Conservation (phyloP, 1,139 yeast species). For the Saccharomyces hybrid region DNA sequence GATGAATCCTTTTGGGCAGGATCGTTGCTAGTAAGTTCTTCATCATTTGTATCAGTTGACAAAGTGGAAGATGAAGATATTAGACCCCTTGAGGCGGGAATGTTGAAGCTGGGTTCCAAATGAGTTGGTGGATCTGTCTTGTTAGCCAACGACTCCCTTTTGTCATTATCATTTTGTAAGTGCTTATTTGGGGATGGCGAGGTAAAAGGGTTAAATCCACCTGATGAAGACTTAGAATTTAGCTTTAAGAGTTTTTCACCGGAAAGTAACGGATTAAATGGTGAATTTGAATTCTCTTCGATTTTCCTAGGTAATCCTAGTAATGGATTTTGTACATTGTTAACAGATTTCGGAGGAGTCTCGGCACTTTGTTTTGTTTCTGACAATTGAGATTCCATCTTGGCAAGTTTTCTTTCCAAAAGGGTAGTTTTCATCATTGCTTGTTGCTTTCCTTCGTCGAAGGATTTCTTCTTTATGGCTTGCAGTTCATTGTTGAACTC, state of each 20-base stretch:
- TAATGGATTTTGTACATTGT: not conserved
- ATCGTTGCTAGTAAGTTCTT: not conserved
- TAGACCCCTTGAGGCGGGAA: not conserved
- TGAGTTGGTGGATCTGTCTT: not conserved
- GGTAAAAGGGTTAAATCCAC: not conserved
- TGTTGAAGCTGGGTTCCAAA: not conserved
- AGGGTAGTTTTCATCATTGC: conserved; percentile 30
- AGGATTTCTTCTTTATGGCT: conserved; percentile 33
- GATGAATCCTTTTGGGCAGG: not conserved
- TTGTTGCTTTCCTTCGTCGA: conserved; percentile 36
- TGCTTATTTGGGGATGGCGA: not conserved
- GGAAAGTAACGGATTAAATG: not conserved
- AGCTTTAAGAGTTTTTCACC: not conserved
- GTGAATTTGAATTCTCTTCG: not conserved
- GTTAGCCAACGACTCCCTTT: not conserved
- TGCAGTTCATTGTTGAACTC: conserved; percentile 26
- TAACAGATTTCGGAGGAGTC: not conserved
- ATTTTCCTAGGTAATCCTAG: not conserved
- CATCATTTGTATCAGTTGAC: not conserved
- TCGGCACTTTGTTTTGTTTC: conserved; percentile 1
- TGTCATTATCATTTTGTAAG: not conserved
- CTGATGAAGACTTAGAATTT: not conserved
- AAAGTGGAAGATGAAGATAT: not conserved
- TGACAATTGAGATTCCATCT: conserved; percentile 16
- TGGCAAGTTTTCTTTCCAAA: conserved; percentile 23